Evolutionary conservation across 2,329 filamentous ascomycete species (phyloP).

Genomic region (Nigrospora oryzae): DNA sequence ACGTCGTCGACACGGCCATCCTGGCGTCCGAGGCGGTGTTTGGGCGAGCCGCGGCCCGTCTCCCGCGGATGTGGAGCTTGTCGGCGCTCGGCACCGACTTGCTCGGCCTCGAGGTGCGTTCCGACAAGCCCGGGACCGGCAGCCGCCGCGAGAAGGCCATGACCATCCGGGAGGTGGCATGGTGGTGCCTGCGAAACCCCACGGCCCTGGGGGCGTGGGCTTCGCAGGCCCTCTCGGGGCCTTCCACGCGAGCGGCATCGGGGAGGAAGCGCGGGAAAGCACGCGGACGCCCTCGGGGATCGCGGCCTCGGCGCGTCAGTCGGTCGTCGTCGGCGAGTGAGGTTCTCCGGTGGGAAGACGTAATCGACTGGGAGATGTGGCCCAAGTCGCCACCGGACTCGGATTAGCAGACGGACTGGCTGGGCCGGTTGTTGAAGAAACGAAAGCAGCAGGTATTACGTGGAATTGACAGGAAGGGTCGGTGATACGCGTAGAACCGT

Average conservation of each 20-base stretch:
- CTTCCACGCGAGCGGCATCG: too few species aligned
- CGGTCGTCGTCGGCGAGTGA: neutral
- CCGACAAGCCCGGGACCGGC: conserved; percentile 24
- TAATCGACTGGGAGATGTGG: conserved; percentile 4
- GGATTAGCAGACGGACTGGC: too few species aligned
- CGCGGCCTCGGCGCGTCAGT: neutral
- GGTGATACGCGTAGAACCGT: too few species aligned
- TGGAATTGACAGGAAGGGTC: too few species aligned
- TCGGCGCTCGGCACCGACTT: conserved; percentile 23
- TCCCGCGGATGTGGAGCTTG: conserved; percentile 17
- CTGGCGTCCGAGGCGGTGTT: conserved; percentile 23
- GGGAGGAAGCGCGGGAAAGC: neutral
- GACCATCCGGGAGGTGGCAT: conserved; percentile 33
- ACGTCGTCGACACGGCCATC: conserved; percentile 31
- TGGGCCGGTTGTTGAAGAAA: too few species aligned
- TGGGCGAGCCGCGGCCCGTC: neutral
- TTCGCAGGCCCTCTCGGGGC: neutral
- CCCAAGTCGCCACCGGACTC: conserved; percentile 5
- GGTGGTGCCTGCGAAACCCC: conserved; percentile 30
- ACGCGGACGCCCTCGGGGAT: neutral
- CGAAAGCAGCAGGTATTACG: too few species aligned
- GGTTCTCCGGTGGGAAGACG: conserved; percentile 3
- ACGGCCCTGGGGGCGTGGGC: conserved; percentile 24
- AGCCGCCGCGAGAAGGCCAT: conserved; percentile 35
- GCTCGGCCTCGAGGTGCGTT: conserved; percentile 21